A percentile compares a stretch with the other conserved stretches of the same genome.
These are phyloP conservation scores for Chiua virens DNA, from an alignment of 768 basidiomycete genomes.

Conservation along the genomic window DNA sequence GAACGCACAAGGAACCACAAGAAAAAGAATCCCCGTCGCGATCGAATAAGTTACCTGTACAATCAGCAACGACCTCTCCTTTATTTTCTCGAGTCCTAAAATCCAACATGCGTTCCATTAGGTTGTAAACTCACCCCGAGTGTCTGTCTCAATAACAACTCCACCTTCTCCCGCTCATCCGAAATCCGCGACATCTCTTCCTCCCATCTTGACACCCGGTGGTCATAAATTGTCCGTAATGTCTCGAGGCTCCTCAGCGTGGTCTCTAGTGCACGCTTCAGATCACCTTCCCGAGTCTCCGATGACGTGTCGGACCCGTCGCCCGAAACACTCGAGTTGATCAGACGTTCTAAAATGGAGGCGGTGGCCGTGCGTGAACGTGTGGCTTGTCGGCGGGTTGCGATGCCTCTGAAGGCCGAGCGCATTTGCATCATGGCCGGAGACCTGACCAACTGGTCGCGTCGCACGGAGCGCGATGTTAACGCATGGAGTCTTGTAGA, in stretches of 20 bases:
- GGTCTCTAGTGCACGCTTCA: constrained; percentile 66
- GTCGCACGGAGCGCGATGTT: constrained; percentile 67
- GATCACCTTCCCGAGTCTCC: constrained; percentile 58
- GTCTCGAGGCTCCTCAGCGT: constrained; percentile 65
- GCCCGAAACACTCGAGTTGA: constrained; percentile 41
- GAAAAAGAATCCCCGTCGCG: no score
- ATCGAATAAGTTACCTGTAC: no score
- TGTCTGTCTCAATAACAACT: constrained; percentile 64
- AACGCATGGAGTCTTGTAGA: constrained; percentile 62
- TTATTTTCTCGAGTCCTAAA: no score
- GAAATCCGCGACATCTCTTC: constrained; percentile 67
- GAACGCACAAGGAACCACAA: no score
- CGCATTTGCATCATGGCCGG: constrained; percentile 54
- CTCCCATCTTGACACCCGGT: constrained; percentile 65
- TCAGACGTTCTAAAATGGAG: constrained; percentile 47
- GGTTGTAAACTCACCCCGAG: constrained; percentile 43
- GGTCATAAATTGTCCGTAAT: constrained; percentile 64
- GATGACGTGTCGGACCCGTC: constrained; percentile 58
- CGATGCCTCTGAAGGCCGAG: constrained; percentile 57
- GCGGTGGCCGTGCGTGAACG: constrained; percentile 45
- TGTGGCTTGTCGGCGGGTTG: constrained; percentile 50
- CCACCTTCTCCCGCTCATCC: constrained; percentile 67
- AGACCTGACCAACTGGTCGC: constrained; percentile 50
- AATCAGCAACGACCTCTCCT: no score
- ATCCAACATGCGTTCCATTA: constrained; percentile 12